Evolutionary conservation across 176 grass and related monocot species (phyloP).

Genomic region (Poa pratensis): DNA sequence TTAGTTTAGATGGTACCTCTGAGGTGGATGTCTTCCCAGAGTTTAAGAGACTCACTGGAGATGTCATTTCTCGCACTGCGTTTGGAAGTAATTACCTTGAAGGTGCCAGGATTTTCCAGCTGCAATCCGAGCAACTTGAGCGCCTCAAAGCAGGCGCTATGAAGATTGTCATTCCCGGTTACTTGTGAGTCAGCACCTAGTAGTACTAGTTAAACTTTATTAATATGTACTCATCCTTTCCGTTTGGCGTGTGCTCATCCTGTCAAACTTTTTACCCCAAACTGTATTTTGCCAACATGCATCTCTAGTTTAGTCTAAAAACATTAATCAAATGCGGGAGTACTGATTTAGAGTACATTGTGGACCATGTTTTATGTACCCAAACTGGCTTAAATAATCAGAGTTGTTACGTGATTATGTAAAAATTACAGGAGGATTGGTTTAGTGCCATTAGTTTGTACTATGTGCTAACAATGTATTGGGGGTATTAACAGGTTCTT

Average conservation of each 20-base stretch:
- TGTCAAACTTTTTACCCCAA: neutral
- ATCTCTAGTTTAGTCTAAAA: neutral
- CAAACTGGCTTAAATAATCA: neutral
- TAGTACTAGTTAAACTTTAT: neutral
- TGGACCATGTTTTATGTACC: neutral
- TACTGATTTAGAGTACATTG: neutral
- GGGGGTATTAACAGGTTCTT: neutral
- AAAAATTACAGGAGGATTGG: neutral
- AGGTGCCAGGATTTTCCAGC: constrained; percentile 13
- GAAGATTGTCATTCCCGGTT: neutral
- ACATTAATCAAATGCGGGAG: neutral
- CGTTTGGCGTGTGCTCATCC: neutral
- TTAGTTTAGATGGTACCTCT: neutral
- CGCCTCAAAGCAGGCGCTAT: neutral
- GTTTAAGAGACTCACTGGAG: neutral
- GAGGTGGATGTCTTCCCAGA: constrained; percentile 20
- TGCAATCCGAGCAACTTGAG: neutral
- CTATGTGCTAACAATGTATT: neutral
- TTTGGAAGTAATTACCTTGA: constrained; percentile 16
- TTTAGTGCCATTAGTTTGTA: neutral
- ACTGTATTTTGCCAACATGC: neutral
- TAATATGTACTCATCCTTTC: neutral
- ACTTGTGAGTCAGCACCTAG: neutral
- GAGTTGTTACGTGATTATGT: neutral
- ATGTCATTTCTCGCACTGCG: constrained; percentile 11